A percentile compares a stretch with the other conserved stretches of the same genome.
Conservation (phyloP, 108 stramenopile genomes). For the Fragilariopsis cylindrus region DNA sequence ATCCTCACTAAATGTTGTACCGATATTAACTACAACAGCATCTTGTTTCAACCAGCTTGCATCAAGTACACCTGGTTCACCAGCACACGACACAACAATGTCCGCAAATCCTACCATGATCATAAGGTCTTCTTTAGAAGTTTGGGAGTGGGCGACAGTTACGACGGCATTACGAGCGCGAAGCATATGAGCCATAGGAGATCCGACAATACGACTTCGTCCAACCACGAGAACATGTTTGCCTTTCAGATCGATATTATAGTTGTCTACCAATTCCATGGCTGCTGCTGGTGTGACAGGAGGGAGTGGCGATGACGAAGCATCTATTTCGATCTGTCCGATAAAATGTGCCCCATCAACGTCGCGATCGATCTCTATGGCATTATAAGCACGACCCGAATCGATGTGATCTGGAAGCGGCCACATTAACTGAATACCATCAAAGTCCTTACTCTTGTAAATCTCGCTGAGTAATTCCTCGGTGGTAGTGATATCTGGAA, state of each 20-base stretch:
- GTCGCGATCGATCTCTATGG: conserved; percentile 37
- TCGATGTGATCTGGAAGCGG: conserved; percentile 45
- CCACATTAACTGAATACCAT: conserved; percentile 63
- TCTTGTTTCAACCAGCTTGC: conserved; percentile 94
- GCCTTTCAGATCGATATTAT: conserved; percentile 74
- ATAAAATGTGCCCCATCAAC: conserved; percentile 49
- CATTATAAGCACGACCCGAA: conserved; percentile 29
- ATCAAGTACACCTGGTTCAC: conserved; percentile 85
- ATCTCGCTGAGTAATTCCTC: conserved; percentile 44
- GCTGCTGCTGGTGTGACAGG: conserved; percentile 94
- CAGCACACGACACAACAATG: conserved; percentile 96
- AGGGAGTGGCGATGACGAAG: conserved; percentile 5
- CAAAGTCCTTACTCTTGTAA: conserved; percentile 30
- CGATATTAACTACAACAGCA: conserved; percentile 97
- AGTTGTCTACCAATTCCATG: conserved; percentile 93
- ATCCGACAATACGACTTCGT: conserved; percentile 87
- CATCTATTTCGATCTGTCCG: conserved; percentile 26
- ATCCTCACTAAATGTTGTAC: conserved; percentile 76
- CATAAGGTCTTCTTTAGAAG: conserved; percentile 63
- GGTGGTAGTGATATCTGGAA: conserved; percentile 37
- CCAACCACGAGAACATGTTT: conserved; percentile 97
- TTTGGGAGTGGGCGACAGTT: conserved; percentile 91
- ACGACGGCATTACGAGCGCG: conserved; percentile 92
- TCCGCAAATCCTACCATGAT: conserved; percentile 81
- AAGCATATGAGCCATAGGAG: conserved; percentile 92